Evolutionary conservation across 768 basidiomycete species (phyloP), one percentile per base, ranked within the genome.

Genomic region (Coprinopsis marcescibilis): DNA sequence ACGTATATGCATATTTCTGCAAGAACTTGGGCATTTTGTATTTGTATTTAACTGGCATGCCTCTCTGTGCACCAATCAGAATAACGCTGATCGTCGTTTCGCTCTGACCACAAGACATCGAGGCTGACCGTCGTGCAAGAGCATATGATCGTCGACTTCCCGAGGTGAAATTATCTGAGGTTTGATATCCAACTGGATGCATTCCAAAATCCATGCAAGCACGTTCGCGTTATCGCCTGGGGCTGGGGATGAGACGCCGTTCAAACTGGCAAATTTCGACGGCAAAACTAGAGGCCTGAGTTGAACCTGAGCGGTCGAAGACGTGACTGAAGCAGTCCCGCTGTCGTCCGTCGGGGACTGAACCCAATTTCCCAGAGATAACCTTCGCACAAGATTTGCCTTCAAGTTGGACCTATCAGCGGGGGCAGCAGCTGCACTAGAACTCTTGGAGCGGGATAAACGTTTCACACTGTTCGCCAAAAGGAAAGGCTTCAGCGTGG

Each of bases 201-300:
- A 49, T 17, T 49, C 48, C 24, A 49, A 17, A 6, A 49, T 17
- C 48, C 48, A 49, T 6, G 43, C 41, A 30, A 49, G 41, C 35
- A 49, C 21, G 21, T 39, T 49, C 23, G 35, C 14, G 19, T 24
- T 21, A 8, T 44, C 43, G 17, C 33, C 6, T 36, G 32, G 35
- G 15, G 35, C 19, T 17, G 19, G 24, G 15, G 35, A 15, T 10
- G 20, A 13, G 17, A 19, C 14, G 10, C 29, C 35, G 34, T n/a
- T 24, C 15, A 37, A 4, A 17, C 14, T 17, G n/a, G 45, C 38
- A 7, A 25, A 39, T 15, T 42, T 29, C 13, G 39, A 33, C 20
- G 20, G 11, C 5, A 48, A 39, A 10, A 42, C 39, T 4, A 48
- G 39, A 2, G 46, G 42, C 23, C 27, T 36, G 7, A 43, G 27